Evolutionary conservation across 169 alveolate genomes (phyloP), one percentile per base, ranked within the genome.

Genomic region (Plasmodium knowlesi): DNA sequence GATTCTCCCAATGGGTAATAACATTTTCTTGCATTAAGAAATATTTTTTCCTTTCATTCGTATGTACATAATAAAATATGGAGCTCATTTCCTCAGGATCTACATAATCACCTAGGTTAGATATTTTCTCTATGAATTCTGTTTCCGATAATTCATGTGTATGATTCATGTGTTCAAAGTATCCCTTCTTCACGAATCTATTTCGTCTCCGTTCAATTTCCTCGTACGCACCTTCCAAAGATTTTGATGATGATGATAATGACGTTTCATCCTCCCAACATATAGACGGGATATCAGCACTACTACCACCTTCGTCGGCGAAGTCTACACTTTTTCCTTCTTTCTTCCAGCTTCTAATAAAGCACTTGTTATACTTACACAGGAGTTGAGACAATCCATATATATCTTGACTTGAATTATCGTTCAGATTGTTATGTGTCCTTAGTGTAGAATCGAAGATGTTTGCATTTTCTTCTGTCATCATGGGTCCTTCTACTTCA

Each of bases 41-140:
- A 54, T 82, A 82, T 54, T 82, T 82, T 39, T 53, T 30, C 71
- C 54, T 82, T 19, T 82, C 89, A 19, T 82, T 25, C 3, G 30
- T 28, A 53, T 82, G 74, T 1, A 82, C 89, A 82, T 54, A 82
- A 82, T 82, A 50, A 70, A 70, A 82, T 14, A 82, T 82, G 67
- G 71, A 50, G 16, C 30, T 50, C 89, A 82, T 82, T 28, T 82
- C 89, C 3, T 53, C 32, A 32, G 34, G 32, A 50, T 54, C 50
- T 32, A 25, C 79, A 82, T 82, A 82, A 25, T 54, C 46, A 53
- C 78, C 72, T 54, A 82, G 37, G 67, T 54, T 82, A 6, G 61
- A 50, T 16, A 82, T 82, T 9, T 28, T 53, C 30, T 82, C 57
- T n/a, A 19, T 39, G 22, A 82, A 50, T 50, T 82, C 76, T 4